phyloP scores from a whole-genome alignment of 2,329 filamentous ascomycete genomes.

The Xylaria sp. region DNA sequence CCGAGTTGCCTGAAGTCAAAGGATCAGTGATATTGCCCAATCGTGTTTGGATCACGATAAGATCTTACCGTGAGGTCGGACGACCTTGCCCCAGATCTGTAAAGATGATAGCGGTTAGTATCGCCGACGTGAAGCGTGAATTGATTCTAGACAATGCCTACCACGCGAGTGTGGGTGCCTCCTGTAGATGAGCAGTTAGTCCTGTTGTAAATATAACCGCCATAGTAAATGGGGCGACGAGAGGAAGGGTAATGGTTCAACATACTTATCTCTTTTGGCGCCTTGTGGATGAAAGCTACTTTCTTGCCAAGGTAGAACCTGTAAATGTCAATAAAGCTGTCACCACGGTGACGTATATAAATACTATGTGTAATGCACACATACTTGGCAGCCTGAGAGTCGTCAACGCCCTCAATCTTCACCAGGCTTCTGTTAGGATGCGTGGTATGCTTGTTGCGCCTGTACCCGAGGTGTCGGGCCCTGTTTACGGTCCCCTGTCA shows the following conservation, averaged over 20 bases:
- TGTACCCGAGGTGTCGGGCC: conserved; percentile 37
- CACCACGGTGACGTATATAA: neutral
- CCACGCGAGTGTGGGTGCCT: conserved; percentile 35
- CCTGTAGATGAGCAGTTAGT: conserved; percentile 28
- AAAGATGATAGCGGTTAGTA: conserved; percentile 10
- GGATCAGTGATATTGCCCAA: conserved; percentile 3
- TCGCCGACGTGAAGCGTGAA: neutral
- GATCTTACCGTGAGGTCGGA: conserved; percentile 35
- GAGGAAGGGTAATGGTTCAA: neutral
- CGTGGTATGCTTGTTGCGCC: conserved; percentile 33
- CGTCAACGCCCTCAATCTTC: conserved; percentile 38
- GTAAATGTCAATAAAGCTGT: conserved; percentile 18
- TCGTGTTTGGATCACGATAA: neutral
- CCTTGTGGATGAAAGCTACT: conserved; percentile 38
- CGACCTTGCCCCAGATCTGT: conserved; percentile 39
- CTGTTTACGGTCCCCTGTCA: conserved; percentile 29
- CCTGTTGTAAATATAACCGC: neutral
- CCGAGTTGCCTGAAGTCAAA: conserved; percentile 33
- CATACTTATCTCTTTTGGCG: conserved; percentile 34
- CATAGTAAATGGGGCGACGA: neutral
- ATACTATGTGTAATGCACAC: conserved; percentile 9
- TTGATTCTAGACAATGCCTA: conserved; percentile 20
- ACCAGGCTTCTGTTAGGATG: conserved; percentile 36
- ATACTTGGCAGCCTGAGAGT: conserved; percentile 35
- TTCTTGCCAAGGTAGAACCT: conserved; percentile 39